A percentile compares a stretch with the other conserved stretches of the same genome.
These are phyloP conservation scores for Vigna unguiculata DNA, from an alignment of 306 rosid genomes.

Conservation along the genomic window DNA sequence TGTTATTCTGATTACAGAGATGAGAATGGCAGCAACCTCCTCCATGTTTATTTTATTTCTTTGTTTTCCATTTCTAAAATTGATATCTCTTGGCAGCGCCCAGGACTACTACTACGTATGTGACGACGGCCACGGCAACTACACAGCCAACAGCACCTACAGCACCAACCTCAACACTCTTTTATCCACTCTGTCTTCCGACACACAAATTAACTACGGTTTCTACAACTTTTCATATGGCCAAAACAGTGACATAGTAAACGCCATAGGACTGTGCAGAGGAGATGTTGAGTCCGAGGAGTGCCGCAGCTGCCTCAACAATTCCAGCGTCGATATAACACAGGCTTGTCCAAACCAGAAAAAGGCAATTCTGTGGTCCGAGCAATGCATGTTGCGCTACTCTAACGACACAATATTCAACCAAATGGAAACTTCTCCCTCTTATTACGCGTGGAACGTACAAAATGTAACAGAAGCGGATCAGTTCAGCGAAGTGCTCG, in stretches of 20 bases:
- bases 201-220: constrained; percentile 42
- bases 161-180: constrained; percentile 31
- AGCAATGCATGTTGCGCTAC: constrained; percentile 39
- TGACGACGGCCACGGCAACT: constrained; percentile 5
- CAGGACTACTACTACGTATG: too few relatives aligned
- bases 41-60: too few relatives aligned
- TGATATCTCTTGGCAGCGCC: too few relatives aligned
- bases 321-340: constrained; percentile 5
- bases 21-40: too few relatives aligned
- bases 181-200: constrained; percentile 29
- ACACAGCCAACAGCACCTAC: constrained; percentile 18
- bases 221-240: constrained; percentile 48
- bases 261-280: constrained; percentile 40
- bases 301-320: constrained; percentile 13
- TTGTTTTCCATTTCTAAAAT: too few relatives aligned
- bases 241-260: constrained; percentile 4
- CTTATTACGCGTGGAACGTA: not conserved
- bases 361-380: constrained; percentile 29
- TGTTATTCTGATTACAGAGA: not conserved
- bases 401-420: constrained; percentile 24
- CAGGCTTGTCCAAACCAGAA: constrained; percentile 1
- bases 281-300: constrained; percentile 34
- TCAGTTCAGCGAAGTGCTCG: not conserved
- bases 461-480: not conserved
- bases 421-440: not conserved